phyloP scores from a whole-genome alignment of 371 early-diverging fungal species.

The Haplosporangium sp. region DNA sequence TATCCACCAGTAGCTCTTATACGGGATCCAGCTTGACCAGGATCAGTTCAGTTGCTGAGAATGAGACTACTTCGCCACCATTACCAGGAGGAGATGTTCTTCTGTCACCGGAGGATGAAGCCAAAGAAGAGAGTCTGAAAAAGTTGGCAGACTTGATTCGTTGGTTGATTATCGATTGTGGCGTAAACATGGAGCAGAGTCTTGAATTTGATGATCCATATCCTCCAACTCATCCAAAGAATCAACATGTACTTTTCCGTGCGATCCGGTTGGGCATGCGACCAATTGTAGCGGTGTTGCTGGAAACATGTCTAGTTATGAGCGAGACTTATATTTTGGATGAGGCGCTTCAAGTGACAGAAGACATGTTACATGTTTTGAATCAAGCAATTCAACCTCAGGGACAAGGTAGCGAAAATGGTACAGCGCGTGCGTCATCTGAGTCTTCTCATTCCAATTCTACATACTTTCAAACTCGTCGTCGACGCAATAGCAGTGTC shows the following conservation, averaged over 20 bases:
- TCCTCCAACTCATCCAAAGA: slow-evolving; percentile 44
- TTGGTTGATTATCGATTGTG: slow-evolving; percentile 49
- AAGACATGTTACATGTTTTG: slow-evolving; percentile 32
- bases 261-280: slow-evolving; percentile 52
- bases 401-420: slow-evolving; percentile 11
- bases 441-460: slow-evolving; percentile 17
- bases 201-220: slow-evolving; percentile 36
- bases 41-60: slow-evolving; percentile 36
- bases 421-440: slow-evolving; percentile 19
- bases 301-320: slow-evolving; percentile 48
- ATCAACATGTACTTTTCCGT: slow-evolving; percentile 40
- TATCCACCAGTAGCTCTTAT: slow-evolving; percentile 26
- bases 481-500: slow-evolving; percentile 39
- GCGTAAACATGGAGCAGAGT: slow-evolving; percentile 24
- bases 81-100: slow-evolving; percentile 26
- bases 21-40: slow-evolving; percentile 20
- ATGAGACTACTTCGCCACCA: not conserved
- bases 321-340: slow-evolving; percentile 38
- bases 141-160: slow-evolving; percentile 48
- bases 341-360: slow-evolving; percentile 41
- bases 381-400: slow-evolving; percentile 20
- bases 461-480: slow-evolving; percentile 8
- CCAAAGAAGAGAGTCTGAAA: slow-evolving; percentile 45
- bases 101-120: slow-evolving; percentile 45
- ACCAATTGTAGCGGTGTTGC: slow-evolving; percentile 43